phyloP scores from a whole-genome alignment of 345 rosid genomes.

The Eucalyptus sp. region DNA sequence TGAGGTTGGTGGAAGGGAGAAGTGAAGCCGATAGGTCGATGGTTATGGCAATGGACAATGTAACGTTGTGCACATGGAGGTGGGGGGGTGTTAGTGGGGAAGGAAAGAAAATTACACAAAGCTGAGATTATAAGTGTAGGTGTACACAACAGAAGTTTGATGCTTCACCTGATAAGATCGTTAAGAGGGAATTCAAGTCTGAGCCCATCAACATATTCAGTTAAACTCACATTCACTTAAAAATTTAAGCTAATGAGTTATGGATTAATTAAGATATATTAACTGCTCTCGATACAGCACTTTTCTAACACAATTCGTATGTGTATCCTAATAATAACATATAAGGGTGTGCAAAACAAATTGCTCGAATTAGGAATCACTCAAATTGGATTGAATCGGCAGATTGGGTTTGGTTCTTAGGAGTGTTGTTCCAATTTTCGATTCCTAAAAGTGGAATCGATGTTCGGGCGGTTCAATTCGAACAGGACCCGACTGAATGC shows the following conservation, averaged over 20 bases:
- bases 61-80: background rate
- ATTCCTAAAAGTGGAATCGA: too few relatives aligned
- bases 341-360: background rate
- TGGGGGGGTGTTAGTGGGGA: too few relatives aligned
- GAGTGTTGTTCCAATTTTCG: fast-evolving
- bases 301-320: too few relatives aligned
- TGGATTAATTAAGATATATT: too few relatives aligned
- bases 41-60: background rate
- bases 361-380: too few relatives aligned
- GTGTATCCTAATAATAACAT: background rate
- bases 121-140: background rate
- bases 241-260: too few relatives aligned
- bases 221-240: too few relatives aligned
- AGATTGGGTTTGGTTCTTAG: too few relatives aligned
- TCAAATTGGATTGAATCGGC: fast-evolving
- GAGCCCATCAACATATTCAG: background rate
- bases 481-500: fast-evolving
- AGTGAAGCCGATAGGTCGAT: background rate
- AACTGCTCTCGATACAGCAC: fast-evolving
- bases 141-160: background rate
- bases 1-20: background rate
- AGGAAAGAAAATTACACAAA: background rate
- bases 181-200: fast-evolving
- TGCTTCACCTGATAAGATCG: too few relatives aligned
- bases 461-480: fast-evolving